A percentile compares a stretch with the other conserved stretches of the same genome.
Conservation (phyloP, 148 eudicot species). For the Diospyros kaki region DNA sequence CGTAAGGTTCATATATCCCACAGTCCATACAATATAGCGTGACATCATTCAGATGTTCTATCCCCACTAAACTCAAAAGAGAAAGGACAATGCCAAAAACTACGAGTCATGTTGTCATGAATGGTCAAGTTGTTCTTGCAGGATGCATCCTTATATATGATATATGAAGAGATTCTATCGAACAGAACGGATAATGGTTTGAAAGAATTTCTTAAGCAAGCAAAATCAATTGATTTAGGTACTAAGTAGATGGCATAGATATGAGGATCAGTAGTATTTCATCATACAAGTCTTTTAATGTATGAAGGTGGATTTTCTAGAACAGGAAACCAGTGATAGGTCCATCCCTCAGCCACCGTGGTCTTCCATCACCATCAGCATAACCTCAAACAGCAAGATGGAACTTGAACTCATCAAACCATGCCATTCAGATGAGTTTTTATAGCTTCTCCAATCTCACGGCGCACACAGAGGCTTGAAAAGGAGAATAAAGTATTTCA, state of each 20-base stretch:
- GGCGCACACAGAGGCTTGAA: neutral
- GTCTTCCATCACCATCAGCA: neutral
- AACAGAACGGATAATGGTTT: no score
- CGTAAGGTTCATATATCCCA: neutral
- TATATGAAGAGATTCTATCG: neutral
- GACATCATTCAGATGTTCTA: neutral
- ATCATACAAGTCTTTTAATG: no score
- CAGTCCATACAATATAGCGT: neutral
- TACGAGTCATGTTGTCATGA: neutral
- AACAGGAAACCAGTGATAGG: neutral
- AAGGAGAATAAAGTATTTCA: neutral
- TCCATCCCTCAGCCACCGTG: neutral
- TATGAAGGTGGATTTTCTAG: no score
- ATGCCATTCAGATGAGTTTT: neutral
- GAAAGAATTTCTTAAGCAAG: no score
- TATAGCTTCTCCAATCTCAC: neutral
- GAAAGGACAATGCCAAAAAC: neutral
- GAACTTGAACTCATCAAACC: slow-evolving; percentile 1
- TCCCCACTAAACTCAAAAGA: neutral
- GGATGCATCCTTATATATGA: neutral
- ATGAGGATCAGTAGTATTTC: no score
- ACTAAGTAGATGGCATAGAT: no score
- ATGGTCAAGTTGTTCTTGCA: neutral
- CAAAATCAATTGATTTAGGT: no score
- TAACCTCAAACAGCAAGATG: neutral